phyloP scores from a whole-genome alignment of 441 rosid species.

The Gossypium gossypioides region DNA sequence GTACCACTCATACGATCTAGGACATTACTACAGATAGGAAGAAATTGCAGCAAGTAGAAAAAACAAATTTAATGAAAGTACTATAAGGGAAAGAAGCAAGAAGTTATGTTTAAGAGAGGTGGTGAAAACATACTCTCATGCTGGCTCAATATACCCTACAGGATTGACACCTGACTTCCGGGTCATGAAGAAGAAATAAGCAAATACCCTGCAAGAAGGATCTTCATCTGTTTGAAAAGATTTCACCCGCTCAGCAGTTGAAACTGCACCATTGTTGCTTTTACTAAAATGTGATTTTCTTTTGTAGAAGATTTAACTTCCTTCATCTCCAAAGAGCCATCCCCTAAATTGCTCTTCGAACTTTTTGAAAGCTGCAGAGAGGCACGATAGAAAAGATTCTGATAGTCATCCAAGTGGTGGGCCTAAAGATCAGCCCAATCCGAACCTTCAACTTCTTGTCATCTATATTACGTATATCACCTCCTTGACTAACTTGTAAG shows the following conservation, averaged over 20 bases:
- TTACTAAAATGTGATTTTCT: conserved; percentile 7
- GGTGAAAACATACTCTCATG: conserved; percentile 63
- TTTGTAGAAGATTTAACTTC: conserved; percentile 13
- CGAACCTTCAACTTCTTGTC: conserved; percentile 49
- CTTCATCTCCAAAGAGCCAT: conserved; percentile 13
- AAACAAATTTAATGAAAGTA: neutral
- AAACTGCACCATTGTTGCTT: conserved; percentile 18
- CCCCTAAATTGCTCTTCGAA: conserved; percentile 20
- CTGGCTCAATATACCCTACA: conserved; percentile 71
- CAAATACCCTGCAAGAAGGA: conserved; percentile 78
- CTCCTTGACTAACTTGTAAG: conserved; percentile 41
- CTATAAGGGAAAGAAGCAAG: neutral
- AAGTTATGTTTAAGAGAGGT: neutral
- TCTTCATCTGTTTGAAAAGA: conserved; percentile 67
- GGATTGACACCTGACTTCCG: conserved; percentile 78
- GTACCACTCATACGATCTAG: neutral
- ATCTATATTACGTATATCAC: conserved; percentile 35
- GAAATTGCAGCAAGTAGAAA: neutral
- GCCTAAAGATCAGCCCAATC: conserved; percentile 70
- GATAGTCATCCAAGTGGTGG: conserved; percentile 63
- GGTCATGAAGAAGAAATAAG: conserved; percentile 82
- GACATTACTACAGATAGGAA: neutral
- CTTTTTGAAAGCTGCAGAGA: conserved; percentile 50
- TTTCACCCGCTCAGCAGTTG: conserved; percentile 73
- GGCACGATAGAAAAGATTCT: conserved; percentile 63